Percentiles rank a stretch among this genome's conserved stretches.
These are phyloP conservation scores for Amylostereum areolatum DNA, from an alignment of 1,284 basidiomycete species.

Conservation along the genomic window DNA sequence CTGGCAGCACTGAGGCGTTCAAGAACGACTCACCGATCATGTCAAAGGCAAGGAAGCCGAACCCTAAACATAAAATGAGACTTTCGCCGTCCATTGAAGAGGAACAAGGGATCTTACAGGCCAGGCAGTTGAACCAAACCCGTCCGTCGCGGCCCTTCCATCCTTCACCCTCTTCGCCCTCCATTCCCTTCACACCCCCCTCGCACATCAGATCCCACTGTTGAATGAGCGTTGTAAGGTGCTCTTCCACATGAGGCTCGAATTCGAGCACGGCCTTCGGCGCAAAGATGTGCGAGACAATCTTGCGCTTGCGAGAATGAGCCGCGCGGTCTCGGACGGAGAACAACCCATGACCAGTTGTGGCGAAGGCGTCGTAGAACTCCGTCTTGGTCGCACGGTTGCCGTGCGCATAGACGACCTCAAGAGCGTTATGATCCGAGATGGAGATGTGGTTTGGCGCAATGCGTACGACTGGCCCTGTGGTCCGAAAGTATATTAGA, in stretches of 20 bases:
- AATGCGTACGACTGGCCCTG: conserved; percentile 39
- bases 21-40: conserved; percentile 48
- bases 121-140: conserved; percentile 16
- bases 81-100: too few species aligned
- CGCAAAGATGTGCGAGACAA: conserved; percentile 39
- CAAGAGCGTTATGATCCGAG: conserved; percentile 38
- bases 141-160: too few species aligned
- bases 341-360: conserved; percentile 29
- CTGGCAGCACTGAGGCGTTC: background rate
- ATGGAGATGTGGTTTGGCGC: conserved; percentile 46
- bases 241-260: conserved; percentile 28
- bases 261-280: conserved; percentile 30
- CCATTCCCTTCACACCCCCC: conserved; percentile 8
- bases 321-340: conserved; percentile 42
- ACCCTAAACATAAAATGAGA: conserved; percentile 27
- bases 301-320: conserved; percentile 44
- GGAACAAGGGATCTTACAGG: conserved; percentile 10
- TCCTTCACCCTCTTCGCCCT: too few species aligned
- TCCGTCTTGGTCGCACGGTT: conserved; percentile 28
- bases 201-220: conserved; percentile 31
- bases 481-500: too few species aligned
- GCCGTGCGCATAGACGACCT: conserved; percentile 32
- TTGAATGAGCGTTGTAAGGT: conserved; percentile 21
- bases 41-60: conserved; percentile 84
- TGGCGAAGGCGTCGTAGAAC: conserved; percentile 43